Percentiles rank a stretch among this genome's conserved stretches.
Evolutionary conservation across 176 grass and related monocot genomes (phyloP).

Genomic region (Cenchrus americanus): DNA sequence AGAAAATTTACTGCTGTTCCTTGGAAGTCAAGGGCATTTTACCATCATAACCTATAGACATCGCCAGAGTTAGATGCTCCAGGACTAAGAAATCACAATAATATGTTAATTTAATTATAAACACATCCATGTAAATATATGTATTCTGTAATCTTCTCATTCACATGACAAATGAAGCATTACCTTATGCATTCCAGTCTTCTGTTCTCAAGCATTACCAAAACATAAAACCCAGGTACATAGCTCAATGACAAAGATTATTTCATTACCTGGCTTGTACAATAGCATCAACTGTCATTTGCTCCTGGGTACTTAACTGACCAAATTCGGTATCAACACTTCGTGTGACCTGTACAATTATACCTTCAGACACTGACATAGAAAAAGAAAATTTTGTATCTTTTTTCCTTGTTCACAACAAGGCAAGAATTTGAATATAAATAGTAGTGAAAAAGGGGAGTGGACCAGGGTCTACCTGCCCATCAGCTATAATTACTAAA

Average conservation of each 20-base stretch:
- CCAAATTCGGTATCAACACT: conserved; percentile 85
- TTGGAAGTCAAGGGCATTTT: neutral
- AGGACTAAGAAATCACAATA: conserved; percentile 9
- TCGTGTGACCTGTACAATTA: conserved; percentile 74
- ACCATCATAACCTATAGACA: neutral
- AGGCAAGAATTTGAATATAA: conserved; percentile 8
- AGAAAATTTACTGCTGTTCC: neutral
- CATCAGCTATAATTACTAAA: conserved; percentile 88
- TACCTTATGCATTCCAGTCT: neutral
- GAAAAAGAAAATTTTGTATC: neutral
- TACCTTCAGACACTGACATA: conserved; percentile 24
- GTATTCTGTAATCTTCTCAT: neutral
- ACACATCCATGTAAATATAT: neutral
- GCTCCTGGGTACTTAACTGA: conserved; percentile 83
- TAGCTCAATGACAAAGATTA: conserved; percentile 34
- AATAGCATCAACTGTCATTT: conserved; percentile 90
- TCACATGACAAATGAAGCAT: conserved; percentile 4
- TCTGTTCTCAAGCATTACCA: neutral
- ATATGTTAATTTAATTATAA: conserved; percentile 1
- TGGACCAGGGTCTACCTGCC: conserved; percentile 62
- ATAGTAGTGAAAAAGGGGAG: neutral
- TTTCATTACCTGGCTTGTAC: conserved; percentile 87
- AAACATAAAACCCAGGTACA: conserved; percentile 36
- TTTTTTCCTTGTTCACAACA: conserved; percentile 25
- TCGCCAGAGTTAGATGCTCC: neutral